Evolutionary conservation across 257 asterid genomes (phyloP), one percentile per base, ranked within the genome.

Genomic region (Agastache rugosa): DNA sequence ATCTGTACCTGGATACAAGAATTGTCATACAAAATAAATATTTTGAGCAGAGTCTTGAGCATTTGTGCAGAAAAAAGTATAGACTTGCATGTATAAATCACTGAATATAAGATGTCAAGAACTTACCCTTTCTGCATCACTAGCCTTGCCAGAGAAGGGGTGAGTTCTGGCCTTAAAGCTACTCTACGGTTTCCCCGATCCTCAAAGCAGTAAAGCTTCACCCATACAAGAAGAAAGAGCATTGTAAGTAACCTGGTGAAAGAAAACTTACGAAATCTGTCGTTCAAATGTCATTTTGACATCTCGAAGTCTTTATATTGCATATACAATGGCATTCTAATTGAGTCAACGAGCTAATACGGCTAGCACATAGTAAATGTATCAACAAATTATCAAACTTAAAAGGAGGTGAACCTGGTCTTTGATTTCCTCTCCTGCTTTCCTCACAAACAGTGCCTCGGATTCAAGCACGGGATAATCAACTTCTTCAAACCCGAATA

Each of bases 141-240:
- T 71, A 94, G 96, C 84, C 99, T 90, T 55, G 97, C 97, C 75
- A 94, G 73, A 17, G 99, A 94, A 75, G 99, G 99, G 67, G 99
- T 94, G 61, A 94, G 97, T 87, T 94, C 99, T 41, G 99, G 97
- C 82, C 99, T 92, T 80, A 94, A 78, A 45, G 97, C 99, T 79
- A 94, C 97, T 80, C 99, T 85, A 17, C 97, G 97, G 67, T 89
- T 90, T 71, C 97, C 97, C 22, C 97, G 90, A 77, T 94, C 99
- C 83, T 94, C 97, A 86, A 94, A 94, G 84, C 97, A 89, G 82
- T 94, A 94, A 76, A 94, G 93, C 99, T 94, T 82, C 77, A 79
- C 54, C 58, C 51, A 74, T 45, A 53, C 71, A 79, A 76, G 41
- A 72, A 29, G 48, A 82, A 51, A 22, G 29, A 54, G 66, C 15